Evolutionary conservation across 129 eudicot species (phyloP).

Genomic region (Centrapalus pauciflorus): DNA sequence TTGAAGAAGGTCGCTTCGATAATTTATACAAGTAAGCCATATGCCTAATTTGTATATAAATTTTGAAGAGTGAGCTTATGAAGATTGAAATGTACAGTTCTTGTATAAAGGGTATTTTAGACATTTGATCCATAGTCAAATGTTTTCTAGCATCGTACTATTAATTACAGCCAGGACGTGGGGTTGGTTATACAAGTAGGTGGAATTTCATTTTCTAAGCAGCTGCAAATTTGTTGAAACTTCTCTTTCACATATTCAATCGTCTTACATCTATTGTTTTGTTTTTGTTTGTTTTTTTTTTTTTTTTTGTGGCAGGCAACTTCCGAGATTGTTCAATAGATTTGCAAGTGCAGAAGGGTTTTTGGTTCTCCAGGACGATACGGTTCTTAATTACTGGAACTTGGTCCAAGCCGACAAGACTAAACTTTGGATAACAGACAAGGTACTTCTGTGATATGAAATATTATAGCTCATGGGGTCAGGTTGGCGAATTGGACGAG

Average conservation of each 20-base stretch:
- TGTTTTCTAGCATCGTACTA: too few species aligned
- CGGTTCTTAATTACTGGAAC: constrained; percentile 90
- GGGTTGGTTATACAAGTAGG: too few species aligned
- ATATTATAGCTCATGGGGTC: too few species aligned
- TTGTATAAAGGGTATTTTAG: background rate
- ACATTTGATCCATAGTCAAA: background rate
- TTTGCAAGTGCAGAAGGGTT: constrained; percentile 85
- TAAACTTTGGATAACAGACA: constrained; percentile 87
- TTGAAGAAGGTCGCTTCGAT: constrained; percentile 72
- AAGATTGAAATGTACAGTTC: background rate
- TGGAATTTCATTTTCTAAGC: constrained; percentile 9
- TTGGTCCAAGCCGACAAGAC: constrained; percentile 75
- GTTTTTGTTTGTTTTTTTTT: background rate
- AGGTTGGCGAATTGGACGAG: too few species aligned
- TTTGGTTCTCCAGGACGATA: constrained; percentile 68
- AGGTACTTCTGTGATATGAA: constrained; percentile 61
- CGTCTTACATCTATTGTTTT: background rate
- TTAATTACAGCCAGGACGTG: too few species aligned
- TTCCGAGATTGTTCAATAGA: constrained; percentile 58
- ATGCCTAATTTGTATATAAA: background rate
- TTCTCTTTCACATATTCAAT: constrained; percentile 11
- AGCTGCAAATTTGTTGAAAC: constrained; percentile 13
- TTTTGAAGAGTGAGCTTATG: constrained; percentile 6
- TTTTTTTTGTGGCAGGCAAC: constrained; percentile 50
- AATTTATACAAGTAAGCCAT: constrained; percentile 67